phyloP scores from a whole-genome alignment of 1,139 yeast genomes.

The Magnusiomyces fungicola region DNA sequence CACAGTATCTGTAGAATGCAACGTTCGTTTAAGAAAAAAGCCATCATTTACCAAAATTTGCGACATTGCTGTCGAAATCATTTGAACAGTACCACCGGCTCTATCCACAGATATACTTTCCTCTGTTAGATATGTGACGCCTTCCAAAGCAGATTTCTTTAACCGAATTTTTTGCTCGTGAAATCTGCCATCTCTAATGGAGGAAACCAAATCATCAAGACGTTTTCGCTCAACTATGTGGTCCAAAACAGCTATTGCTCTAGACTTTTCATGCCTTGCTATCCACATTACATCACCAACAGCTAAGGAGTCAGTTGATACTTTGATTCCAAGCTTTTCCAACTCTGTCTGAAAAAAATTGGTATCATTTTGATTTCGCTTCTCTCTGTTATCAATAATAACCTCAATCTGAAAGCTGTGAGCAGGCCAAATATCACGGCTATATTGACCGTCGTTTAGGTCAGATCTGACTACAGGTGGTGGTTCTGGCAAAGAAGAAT shows the following conservation, averaged over 20 bases:
- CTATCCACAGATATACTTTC: constrained; percentile 43
- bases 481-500: neutral
- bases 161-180: constrained; percentile 76
- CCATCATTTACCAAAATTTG: constrained; percentile 59
- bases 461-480: neutral
- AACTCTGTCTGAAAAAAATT: constrained; percentile 42
- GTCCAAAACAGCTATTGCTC: constrained; percentile 63
- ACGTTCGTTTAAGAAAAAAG: constrained; percentile 63
- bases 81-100: constrained; percentile 46
- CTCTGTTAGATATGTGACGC: constrained; percentile 77
- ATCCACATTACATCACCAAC: constrained; percentile 91
- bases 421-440: constrained; percentile 40
- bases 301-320: constrained; percentile 53
- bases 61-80: constrained; percentile 72
- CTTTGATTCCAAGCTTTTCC: constrained; percentile 40
- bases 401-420: constrained; percentile 52
- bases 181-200: constrained; percentile 81
- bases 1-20: constrained; percentile 68
- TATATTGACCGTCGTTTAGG: neutral
- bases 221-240: constrained; percentile 84
- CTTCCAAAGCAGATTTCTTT: constrained; percentile 55
- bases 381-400: constrained; percentile 76
- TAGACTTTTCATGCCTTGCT: constrained; percentile 55
- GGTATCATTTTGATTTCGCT: constrained; percentile 32
- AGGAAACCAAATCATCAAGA: constrained; percentile 72